Evolutionary conservation across 768 basidiomycete genomes (phyloP), one percentile per base, ranked within the genome.

Genomic region (Phlebiopsis gigantea): DNA sequence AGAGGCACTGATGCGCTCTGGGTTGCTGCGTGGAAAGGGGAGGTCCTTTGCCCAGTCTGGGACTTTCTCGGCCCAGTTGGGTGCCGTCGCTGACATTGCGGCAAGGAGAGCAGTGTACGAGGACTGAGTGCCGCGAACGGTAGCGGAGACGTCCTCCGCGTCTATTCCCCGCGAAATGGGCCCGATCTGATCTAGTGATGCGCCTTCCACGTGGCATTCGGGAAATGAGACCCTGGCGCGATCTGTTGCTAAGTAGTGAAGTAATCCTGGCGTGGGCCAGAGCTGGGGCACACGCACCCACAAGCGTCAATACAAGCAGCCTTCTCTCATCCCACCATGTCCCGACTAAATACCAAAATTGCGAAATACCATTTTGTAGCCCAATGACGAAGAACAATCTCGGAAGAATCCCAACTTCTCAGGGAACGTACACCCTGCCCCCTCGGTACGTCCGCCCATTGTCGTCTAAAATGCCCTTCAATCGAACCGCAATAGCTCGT

Each of bases 391-490:
- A n/a, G n/a, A n/a, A n/a, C n/a, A n/a, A n/a, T n/a, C n/a, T n/a
- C n/a, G n/a, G n/a, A 9, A 19, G 21, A 22, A n/a, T 1, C 9
- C 14, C 14, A 31, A 15, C 48, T 15, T 10, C 14, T 62, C 52
- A 72, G 1, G 73, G 65, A 43, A 69, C 71, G 62, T 76, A 77
- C 21, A 77, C 70, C 30, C 63, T 52, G 43, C 67, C 66, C 1
- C 75, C 75, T 15, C 63, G 61, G 61, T 71, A 77, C 4, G 74
- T 77, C 56, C 70, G 66, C 49, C 82, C 81, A 61, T 84, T 82
- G 51, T 76, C 71, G 62, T 87, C 86, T 44, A 80, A 67, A 50
- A 79, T 67, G 46, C 63, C 71, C 61, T 84, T 84, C 63, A 92
- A 74, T 64, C 81, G 85, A 28, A 71, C 71, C 9, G 85, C 89